Evolutionary conservation across 2,329 filamentous ascomycete genomes (phyloP), one percentile per base, ranked within the genome.

Genomic region (Teratosphaeria gauchensis): DNA sequence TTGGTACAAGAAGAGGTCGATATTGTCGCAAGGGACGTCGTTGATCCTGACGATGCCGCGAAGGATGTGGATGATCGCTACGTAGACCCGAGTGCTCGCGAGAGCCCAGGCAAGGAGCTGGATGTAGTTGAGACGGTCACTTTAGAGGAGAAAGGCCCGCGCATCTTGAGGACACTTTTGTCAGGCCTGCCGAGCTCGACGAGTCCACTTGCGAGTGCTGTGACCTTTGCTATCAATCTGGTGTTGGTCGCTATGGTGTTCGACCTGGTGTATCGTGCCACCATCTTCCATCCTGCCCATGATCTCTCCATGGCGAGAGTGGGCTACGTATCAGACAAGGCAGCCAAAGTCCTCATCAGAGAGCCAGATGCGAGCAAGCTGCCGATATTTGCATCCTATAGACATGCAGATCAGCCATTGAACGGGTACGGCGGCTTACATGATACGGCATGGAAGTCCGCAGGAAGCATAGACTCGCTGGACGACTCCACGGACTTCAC

Each of bases 291-390:
- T 71, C 84, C 87, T 3, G 84, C 80, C 30, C 77, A 89, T 31
- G 85, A 95, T 63, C 77, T 96, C 11, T 89, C 91, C 0, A 95
- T 99, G 71, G 89, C 89, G 48, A 83, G 94, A 8, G 78, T 96
- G 16, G 94, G 94, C 30, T 92, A 92, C 71, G 87, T 97, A 31
- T 95, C 91, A 4, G 82, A 89, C 19, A 83, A 80, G 0, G 87
- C 87, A 58, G 94, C 91, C 24, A 91, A 85, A 61, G 80, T 99
- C 46, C 76, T 99, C 31, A 79, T 99, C 53, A 84, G 94, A 59
- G 94, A 97, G 72, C 90, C 94, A 0, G 83, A 95, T 65, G 79
- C 83, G 56, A 71, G 81, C 35, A 84, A 88, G 66, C 82, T 95
- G 70, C 91, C 92, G 0, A 75, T 96, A n/a, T 85, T 80, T 0